These are phyloP conservation scores for Pythium biforme DNA, from an alignment of 352 stramenopile species.

Conservation along the genomic window DNA sequence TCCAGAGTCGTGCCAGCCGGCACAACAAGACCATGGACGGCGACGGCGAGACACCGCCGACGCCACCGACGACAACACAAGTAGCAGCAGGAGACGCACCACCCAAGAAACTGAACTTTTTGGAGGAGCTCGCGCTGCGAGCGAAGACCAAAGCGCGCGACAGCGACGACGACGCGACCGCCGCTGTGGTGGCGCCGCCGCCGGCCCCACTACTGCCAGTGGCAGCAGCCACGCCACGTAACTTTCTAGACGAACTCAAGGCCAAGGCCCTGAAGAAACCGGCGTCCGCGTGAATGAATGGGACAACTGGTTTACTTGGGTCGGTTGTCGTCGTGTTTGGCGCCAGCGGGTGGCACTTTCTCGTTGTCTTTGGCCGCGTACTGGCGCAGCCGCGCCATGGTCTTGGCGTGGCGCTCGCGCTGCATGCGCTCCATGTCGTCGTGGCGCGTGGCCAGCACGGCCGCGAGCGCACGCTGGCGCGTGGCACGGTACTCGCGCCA, in stretches of 20 bases:
- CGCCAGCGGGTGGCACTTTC: too few relatives aligned
- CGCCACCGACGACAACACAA: not conserved
- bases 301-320: too few relatives aligned
- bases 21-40: not conserved
- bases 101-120: conserved; percentile 14
- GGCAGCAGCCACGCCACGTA: not conserved
- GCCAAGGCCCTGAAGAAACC: conserved; percentile 3
- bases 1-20: conserved; percentile 19
- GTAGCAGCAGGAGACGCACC: not conserved
- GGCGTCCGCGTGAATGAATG: not conserved
- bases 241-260: conserved; percentile 27
- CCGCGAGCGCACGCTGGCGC: conserved; percentile 48
- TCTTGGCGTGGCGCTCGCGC: conserved; percentile 50
- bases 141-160: conserved; percentile 7
- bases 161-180: not conserved
- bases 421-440: conserved; percentile 59
- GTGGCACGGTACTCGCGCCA: conserved; percentile 20
- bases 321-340: too few relatives aligned
- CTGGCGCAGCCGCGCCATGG: conserved; percentile 46
- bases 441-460: conserved; percentile 35
- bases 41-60: not conserved
- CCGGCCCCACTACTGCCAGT: too few relatives aligned
- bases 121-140: conserved; percentile 19
- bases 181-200: not conserved
- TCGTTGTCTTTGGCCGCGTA: conserved; percentile 28